Evolutionary conservation across 352 stramenopile species (phyloP).

Genomic region (Thalassiosira allenii): DNA sequence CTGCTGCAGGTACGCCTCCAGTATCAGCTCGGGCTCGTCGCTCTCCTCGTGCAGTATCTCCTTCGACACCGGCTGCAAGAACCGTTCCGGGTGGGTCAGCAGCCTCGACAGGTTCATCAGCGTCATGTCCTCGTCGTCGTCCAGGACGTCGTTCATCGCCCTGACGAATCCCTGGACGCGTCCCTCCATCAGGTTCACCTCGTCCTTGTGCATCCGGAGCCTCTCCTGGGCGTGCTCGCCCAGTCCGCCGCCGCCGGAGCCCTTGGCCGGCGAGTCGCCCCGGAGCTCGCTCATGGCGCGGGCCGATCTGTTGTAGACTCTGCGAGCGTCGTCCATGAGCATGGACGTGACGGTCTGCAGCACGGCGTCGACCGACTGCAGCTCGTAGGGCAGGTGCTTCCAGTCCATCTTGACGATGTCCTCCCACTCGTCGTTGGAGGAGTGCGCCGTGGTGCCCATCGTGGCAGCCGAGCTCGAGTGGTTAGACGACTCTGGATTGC

Average conservation of each 20-base stretch:
- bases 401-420: slow-evolving; percentile 72
- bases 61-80: slow-evolving; percentile 79
- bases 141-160: slow-evolving; percentile 79
- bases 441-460: neutral
- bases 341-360: slow-evolving; percentile 72
- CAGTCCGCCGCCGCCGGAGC: neutral
- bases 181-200: slow-evolving; percentile 72
- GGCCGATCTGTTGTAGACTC: slow-evolving; percentile 19
- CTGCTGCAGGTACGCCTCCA: slow-evolving; percentile 83
- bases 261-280: slow-evolving; percentile 19
- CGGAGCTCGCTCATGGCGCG: slow-evolving; percentile 44
- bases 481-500: neutral
- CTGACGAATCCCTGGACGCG: slow-evolving; percentile 78
- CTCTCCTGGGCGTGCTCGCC: slow-evolving; percentile 70
- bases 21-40: slow-evolving; percentile 85
- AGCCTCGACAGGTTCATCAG: slow-evolving; percentile 86
- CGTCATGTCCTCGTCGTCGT: slow-evolving; percentile 86
- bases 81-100: slow-evolving; percentile 80
- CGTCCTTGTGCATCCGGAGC: slow-evolving; percentile 79
- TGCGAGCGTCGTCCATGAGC: slow-evolving; percentile 65
- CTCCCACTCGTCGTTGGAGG: slow-evolving; percentile 67
- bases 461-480: neutral
- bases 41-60: slow-evolving; percentile 82
- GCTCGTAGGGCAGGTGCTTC: slow-evolving; percentile 80
- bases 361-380: slow-evolving; percentile 81